phyloP scores from a whole-genome alignment of 345 rosid genomes.

The Physaria fendleri region DNA sequence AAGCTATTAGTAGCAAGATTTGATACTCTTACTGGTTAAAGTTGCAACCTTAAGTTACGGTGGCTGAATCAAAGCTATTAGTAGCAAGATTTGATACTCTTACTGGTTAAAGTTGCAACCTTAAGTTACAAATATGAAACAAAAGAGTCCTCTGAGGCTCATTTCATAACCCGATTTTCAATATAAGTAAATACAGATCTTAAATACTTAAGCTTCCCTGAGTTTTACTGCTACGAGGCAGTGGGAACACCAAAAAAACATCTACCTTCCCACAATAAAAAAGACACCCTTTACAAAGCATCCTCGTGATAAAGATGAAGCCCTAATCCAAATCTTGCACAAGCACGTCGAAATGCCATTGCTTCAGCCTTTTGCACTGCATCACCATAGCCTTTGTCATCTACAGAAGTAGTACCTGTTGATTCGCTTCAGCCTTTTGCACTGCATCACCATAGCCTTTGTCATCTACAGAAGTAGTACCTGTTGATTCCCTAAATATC shows the following conservation, averaged over 20 bases:
- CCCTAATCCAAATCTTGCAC: slow-evolving; percentile 83
- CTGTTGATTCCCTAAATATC: slow-evolving; percentile 71
- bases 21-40: not conserved
- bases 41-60: not conserved
- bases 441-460: too few species aligned
- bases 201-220: not conserved
- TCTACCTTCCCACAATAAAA: not conserved
- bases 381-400: slow-evolving; percentile 62
- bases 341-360: slow-evolving; percentile 87
- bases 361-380: slow-evolving; percentile 88
- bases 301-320: slow-evolving; percentile 91
- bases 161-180: not conserved
- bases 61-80: too few species aligned
- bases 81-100: not conserved
- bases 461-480: too few species aligned
- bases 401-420: slow-evolving; percentile 58
- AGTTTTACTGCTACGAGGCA: not conserved
- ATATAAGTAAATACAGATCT: slow-evolving; percentile 1
- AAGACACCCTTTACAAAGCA: slow-evolving; percentile 26
- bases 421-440: too few species aligned
- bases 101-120: not conserved
- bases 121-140: not conserved
- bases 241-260: not conserved
- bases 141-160: not conserved
- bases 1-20: too few species aligned